These are phyloP conservation scores for Lachnellula hyalina DNA, from an alignment of 2,329 filamentous ascomycete species.

Conservation along the genomic window DNA sequence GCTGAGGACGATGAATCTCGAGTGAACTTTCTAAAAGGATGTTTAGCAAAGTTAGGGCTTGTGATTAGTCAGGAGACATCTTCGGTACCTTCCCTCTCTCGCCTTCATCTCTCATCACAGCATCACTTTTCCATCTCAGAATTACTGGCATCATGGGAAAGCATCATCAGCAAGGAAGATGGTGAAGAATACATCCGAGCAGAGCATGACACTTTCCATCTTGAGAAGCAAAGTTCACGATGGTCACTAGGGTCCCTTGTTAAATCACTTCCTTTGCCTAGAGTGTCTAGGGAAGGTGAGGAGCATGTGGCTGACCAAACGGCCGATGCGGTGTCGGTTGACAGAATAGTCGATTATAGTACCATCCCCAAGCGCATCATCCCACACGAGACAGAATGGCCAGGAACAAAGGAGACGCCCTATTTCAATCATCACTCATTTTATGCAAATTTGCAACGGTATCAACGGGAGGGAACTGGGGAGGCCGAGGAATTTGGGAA, in stretches of 20 bases:
- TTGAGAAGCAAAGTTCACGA: constrained; percentile 61
- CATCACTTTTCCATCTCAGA: constrained; percentile 60
- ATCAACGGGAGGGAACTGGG: constrained; percentile 49
- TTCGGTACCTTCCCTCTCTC: constrained; percentile 72
- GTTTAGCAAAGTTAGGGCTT: constrained; percentile 76
- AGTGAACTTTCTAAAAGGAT: constrained; percentile 70
- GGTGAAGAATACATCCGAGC: constrained; percentile 69
- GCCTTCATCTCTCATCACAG: constrained; percentile 72
- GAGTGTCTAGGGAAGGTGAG: constrained; percentile 9
- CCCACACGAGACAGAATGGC: constrained; percentile 63
- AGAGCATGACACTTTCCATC: constrained; percentile 75
- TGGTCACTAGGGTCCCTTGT: constrained; percentile 54
- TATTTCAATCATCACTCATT: constrained; percentile 81
- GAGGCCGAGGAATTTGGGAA: constrained; percentile 67
- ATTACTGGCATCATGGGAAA: constrained; percentile 60
- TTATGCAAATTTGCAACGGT: constrained; percentile 65
- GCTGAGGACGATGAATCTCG: constrained; percentile 64
- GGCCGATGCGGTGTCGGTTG: constrained; percentile 35
- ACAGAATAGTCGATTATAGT: constrained; percentile 69
- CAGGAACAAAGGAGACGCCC: constrained; percentile 68
- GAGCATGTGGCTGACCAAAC: constrained; percentile 30
- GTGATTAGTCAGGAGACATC: constrained; percentile 65
- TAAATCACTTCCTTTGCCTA: constrained; percentile 40
- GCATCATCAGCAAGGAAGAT: constrained; percentile 61
- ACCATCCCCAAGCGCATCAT: constrained; percentile 68